Percentiles rank a stretch among this genome's conserved stretches.
Conservation (phyloP, 768 basidiomycete genomes). For the Mycena pura region DNA sequence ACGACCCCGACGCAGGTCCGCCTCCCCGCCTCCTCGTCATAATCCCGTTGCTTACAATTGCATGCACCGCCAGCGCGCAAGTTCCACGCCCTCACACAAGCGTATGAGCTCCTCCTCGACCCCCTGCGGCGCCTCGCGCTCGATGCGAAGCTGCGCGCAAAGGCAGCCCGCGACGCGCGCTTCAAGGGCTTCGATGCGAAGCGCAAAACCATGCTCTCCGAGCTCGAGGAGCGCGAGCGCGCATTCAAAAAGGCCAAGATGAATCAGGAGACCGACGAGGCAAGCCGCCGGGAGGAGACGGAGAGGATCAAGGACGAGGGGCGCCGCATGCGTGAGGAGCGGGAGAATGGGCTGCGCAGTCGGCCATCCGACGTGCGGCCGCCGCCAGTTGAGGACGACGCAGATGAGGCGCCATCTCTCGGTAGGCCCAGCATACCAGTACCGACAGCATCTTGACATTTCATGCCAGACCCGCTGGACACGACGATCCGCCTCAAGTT, state of each 20-base stretch:
- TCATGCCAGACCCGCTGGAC: slow-evolving; percentile 61
- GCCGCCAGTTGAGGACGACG: slow-evolving; percentile 43
- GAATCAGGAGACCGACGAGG: slow-evolving; percentile 67
- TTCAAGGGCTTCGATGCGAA: slow-evolving; percentile 75
- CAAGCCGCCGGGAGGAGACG: slow-evolving; percentile 61
- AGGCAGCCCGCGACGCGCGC: slow-evolving; percentile 72
- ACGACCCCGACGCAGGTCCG: slow-evolving; percentile 70
- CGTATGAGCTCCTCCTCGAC: slow-evolving; percentile 82
- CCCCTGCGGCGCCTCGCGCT: slow-evolving; percentile 79
- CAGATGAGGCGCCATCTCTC: slow-evolving; percentile 65
- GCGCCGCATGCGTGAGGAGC: slow-evolving; percentile 68
- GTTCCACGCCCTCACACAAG: slow-evolving; percentile 85
- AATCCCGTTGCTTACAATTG: not conserved
- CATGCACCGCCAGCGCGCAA: slow-evolving; percentile 69
- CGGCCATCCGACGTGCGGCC: slow-evolving; percentile 50
- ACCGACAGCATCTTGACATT: not conserved
- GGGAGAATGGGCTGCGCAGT: slow-evolving; percentile 57
- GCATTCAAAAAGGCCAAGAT: slow-evolving; percentile 74
- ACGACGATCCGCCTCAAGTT: slow-evolving; percentile 82
- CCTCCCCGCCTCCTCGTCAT: no score
- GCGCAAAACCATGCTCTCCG: slow-evolving; percentile 75
- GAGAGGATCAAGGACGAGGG: slow-evolving; percentile 82
- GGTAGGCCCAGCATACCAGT: slow-evolving; percentile 44
- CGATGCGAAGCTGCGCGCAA: slow-evolving; percentile 78
- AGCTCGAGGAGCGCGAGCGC: slow-evolving; percentile 79